phyloP scores from a whole-genome alignment of 768 basidiomycete species.

The Termitomyces sp. region DNA sequence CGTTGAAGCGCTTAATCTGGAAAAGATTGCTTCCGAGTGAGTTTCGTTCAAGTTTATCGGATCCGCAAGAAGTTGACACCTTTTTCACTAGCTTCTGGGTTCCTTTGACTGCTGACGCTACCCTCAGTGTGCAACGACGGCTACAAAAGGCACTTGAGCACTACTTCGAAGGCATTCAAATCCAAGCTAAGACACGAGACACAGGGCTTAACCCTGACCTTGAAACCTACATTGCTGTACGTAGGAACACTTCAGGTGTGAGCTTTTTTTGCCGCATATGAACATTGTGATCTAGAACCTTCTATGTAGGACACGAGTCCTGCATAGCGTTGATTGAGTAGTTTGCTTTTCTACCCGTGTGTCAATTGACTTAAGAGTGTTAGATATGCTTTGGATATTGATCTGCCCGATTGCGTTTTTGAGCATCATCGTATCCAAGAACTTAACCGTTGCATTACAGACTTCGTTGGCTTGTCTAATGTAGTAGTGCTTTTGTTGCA shows the following conservation, averaged over 20 bases:
- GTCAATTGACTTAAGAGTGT: background rate
- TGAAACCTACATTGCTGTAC: constrained; percentile 65
- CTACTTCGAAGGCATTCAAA: constrained; percentile 64
- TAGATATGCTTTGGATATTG: constrained; percentile 59
- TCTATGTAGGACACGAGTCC: constrained; percentile 49
- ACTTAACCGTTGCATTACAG: constrained; percentile 65
- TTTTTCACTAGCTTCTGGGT: constrained; percentile 50
- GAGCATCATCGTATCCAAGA: constrained; percentile 55
- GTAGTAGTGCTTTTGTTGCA: constrained; percentile 25
- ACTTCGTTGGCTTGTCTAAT: constrained; percentile 71
- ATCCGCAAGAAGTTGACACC: constrained; percentile 6
- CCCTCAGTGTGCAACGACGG: constrained; percentile 53
- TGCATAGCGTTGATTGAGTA: constrained; percentile 74
- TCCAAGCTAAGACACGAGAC: constrained; percentile 55
- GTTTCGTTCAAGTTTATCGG: constrained; percentile 17
- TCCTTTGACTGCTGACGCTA: constrained; percentile 53
- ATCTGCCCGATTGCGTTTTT: constrained; percentile 66
- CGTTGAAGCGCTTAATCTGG: constrained; percentile 42
- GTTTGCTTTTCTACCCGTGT: constrained; percentile 9
- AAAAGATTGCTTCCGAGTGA: constrained; percentile 63
- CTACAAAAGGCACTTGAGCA: constrained; percentile 64
- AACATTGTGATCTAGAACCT: background rate
- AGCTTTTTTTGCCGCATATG: constrained; percentile 6
- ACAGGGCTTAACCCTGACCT: constrained; percentile 54
- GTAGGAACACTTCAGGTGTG: constrained; percentile 67